Evolutionary conservation across 768 basidiomycete species (phyloP), one percentile per base, ranked within the genome.

Genomic region (Tricholoma matsutake): DNA sequence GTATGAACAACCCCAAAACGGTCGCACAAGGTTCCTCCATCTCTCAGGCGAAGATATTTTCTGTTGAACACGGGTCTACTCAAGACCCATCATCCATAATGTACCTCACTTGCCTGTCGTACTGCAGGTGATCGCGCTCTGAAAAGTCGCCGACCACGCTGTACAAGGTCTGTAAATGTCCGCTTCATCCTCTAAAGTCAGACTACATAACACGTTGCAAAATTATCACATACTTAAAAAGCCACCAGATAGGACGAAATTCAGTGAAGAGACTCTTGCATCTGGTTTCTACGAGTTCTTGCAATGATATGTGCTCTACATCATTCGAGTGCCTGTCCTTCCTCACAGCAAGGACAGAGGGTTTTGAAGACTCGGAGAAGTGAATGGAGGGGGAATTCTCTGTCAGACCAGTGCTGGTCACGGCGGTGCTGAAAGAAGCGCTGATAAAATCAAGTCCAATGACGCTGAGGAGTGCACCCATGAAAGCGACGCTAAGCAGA

Each of bases 21-120:
- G 29, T 4, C 83, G 65, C 67, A 88, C 87, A 89, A 61, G 25
- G 87, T 88, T 7, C 88, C 88, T 32, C 87, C 87, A 64, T 89
- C 88, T 16, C 74, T 69, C 18, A 85, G 71, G 16, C 77, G 76
- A 51, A 89, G 69, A 68, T 74, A 77, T 70, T 73, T 82, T 75
- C 82, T 79, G 58, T 35, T 22, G 32, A 56, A 54, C 35, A 66
- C 39, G 11, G 41, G 22, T 47, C 8, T 54, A 25, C 28, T 13
- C 43, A 25, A 14, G n/a, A 53, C n/a, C 6, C 4, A 29, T 9
- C n/a, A 10, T 18, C 8, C 54, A 18, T 10, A 4, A 31, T n/a
- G n/a, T 39, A 9, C 2, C 45, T 20, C 37, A 63, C 76, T 61
- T 58, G 81, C 86, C 86, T 78, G 54, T 82, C 75, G 69, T 88